Evolutionary conservation across 495 filamentous ascomycete genomes (phyloP).

Genomic region (Cryomyces minteri): DNA sequence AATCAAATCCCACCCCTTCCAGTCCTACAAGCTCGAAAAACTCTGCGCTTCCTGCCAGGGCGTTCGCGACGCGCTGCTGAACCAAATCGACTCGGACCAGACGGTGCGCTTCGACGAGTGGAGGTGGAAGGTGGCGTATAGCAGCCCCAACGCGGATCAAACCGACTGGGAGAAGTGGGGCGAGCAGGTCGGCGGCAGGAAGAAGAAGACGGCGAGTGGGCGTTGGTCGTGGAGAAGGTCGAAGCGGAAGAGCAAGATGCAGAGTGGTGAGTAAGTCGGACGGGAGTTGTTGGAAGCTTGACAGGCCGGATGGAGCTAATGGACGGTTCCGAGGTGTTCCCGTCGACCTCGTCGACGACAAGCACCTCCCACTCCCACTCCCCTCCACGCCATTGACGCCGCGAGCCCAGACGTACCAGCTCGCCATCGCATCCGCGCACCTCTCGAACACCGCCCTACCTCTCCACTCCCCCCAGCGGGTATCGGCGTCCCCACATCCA

Average conservation of each 20-base stretch:
- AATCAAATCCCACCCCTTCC: conserved; percentile 9
- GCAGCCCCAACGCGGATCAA: conserved; percentile 8
- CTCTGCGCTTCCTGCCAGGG: conserved; percentile 12
- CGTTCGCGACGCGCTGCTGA: conserved; percentile 5
- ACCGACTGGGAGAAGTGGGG: conserved; percentile 9
- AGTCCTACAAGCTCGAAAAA: conserved; percentile 3
- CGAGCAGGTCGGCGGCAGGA: background rate
- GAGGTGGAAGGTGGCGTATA: conserved; percentile 20
- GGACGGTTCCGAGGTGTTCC: background rate
- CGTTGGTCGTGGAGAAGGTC: conserved; percentile 5
- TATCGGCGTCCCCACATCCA: too few species aligned
- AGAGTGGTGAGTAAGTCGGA: background rate
- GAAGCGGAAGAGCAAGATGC: background rate
- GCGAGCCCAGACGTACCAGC: too few species aligned
- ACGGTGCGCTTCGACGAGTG: conserved; percentile 15
- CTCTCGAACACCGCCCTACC: too few species aligned
- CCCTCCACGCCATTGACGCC: too few species aligned
- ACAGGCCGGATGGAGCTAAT: background rate
- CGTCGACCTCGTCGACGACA: too few species aligned
- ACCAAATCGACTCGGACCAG: conserved; percentile 3
- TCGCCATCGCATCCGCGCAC: too few species aligned
- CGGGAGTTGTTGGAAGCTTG: background rate
- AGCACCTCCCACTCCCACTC: too few species aligned
- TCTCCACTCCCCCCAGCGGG: too few species aligned
- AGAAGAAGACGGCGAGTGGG: conserved; percentile 1